phyloP scores from a whole-genome alignment of 768 basidiomycete genomes.

The Boletus barrowsii region DNA sequence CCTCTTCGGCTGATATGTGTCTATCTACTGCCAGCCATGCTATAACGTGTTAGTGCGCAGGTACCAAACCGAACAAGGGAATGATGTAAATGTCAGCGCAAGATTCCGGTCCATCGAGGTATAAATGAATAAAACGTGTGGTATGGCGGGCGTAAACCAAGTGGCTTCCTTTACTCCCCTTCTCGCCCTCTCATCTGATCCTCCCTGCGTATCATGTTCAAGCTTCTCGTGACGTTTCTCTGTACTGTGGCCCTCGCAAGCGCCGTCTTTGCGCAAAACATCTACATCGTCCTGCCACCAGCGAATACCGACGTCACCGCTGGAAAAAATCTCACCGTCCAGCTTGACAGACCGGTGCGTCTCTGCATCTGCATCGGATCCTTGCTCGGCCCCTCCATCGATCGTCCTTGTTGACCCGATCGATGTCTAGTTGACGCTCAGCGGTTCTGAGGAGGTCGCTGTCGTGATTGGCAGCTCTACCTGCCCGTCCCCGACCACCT shows the following conservation, averaged over 20 bases:
- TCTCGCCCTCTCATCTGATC: not conserved
- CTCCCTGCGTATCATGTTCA: slow-evolving; percentile 1
- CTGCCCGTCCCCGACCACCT: not conserved
- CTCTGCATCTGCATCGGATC: not conserved
- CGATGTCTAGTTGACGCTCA: not conserved
- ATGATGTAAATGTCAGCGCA: not conserved
- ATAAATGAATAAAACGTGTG: not conserved
- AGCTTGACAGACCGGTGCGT: slow-evolving; percentile 43
- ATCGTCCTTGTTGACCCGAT: not conserved
- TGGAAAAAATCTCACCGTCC: slow-evolving; percentile 37
- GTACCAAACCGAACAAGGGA: not conserved
- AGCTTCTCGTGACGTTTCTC: not conserved
- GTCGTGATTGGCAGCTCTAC: slow-evolving; percentile 5
- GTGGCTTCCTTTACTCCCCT: not conserved
- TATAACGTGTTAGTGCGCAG: too few species aligned
- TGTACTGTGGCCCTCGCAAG: slow-evolving; percentile 1
- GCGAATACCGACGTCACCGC: slow-evolving; percentile 31
- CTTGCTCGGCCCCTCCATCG: not conserved
- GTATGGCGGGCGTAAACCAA: too few species aligned
- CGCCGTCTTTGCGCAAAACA: slow-evolving; percentile 37
- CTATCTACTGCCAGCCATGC: too few species aligned
- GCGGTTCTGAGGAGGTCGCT: not conserved
- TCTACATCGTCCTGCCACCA: slow-evolving; percentile 28
- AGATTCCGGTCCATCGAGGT: not conserved
- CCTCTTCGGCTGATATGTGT: too few species aligned